phyloP scores from a whole-genome alignment of 345 rosid species.

The Sisymbrium altissimum region DNA sequence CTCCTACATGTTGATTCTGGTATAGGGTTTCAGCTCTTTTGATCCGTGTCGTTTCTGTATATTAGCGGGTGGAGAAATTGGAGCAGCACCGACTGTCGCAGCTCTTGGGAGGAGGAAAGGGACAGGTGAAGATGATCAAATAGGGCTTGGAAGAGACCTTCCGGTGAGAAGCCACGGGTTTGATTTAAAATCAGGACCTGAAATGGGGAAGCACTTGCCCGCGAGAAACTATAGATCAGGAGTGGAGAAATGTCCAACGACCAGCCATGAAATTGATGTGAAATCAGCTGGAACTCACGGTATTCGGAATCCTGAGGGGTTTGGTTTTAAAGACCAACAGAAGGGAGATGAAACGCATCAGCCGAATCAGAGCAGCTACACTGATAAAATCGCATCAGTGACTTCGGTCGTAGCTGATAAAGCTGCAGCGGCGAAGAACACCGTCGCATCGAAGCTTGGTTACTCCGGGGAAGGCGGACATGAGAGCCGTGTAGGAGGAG shows the following conservation, averaged over 20 bases:
- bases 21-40: neutral
- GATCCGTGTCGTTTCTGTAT: neutral
- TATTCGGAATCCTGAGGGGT: slow-evolving; percentile 18
- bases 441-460: slow-evolving; percentile 61
- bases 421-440: slow-evolving; percentile 45
- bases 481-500: neutral
- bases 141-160: slow-evolving; percentile 6
- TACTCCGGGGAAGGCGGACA: slow-evolving; percentile 33
- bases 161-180: slow-evolving; percentile 2
- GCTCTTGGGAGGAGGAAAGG: slow-evolving; percentile 4
- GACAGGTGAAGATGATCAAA: slow-evolving; percentile 6
- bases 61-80: slow-evolving; percentile 22
- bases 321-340: neutral
- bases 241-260: neutral
- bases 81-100: neutral
- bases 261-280: slow-evolving; percentile 8
- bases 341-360: slow-evolving; percentile 5
- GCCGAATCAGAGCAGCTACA: slow-evolving; percentile 41
- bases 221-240: neutral
- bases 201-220: neutral
- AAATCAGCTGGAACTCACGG: neutral
- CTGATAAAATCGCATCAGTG: slow-evolving; percentile 42
- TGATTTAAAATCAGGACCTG: neutral
- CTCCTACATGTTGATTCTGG: neutral
- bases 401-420: slow-evolving; percentile 47